Evolutionary conservation across 2,329 filamentous ascomycete genomes (phyloP), one percentile per base, ranked within the genome.

Genomic region (Alternaria novae-zelandiae): DNA sequence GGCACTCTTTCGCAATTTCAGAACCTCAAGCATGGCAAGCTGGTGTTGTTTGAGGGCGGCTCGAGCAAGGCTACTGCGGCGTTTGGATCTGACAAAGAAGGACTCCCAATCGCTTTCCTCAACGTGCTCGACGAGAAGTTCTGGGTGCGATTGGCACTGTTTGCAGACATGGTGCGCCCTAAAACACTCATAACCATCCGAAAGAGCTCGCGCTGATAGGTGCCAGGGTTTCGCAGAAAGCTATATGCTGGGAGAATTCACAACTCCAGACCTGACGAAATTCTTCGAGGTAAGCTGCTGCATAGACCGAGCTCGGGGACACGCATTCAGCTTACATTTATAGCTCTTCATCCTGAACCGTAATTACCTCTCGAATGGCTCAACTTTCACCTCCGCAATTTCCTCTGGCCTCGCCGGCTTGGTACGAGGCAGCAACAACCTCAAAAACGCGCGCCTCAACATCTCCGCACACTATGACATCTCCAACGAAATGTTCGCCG

Each of bases 391-490:
- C 47, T 90, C 89, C 4, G 84, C 85, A 51, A 73, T 91, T 28
- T 86, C 86, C 2, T 83, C 84, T 6, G 85, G 86, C 4, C 77
- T 91, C 44, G 86, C 87, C 4, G 86, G 85, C 51, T 74, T 91
- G 36, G 68, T 83, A 13, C 76, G 83, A 51, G 76, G 79, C 47
- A 83, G 80, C 47, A 84, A 84, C 71, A 84, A 82, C 56, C 80
- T 84, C 15, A 79, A 80, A 58, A 84, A 83, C 61, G 86, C 89
- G 11, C 74, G 72, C 11, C 82, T 91, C 46, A 92, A 93, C 73
- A 88, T 91, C 56, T 86, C 86, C 3, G 89, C 90, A 5, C 91
- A 93, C 68, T 93, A 93, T 75, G 90, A 93, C 71, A 91, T 92
- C 65, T 89, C 87, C 67, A 93, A 93, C 72, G 88, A 89, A 61